Evolutionary conservation across 176 grass and related monocot species (phyloP).

Genomic region (Thinopyrum elongatum): DNA sequence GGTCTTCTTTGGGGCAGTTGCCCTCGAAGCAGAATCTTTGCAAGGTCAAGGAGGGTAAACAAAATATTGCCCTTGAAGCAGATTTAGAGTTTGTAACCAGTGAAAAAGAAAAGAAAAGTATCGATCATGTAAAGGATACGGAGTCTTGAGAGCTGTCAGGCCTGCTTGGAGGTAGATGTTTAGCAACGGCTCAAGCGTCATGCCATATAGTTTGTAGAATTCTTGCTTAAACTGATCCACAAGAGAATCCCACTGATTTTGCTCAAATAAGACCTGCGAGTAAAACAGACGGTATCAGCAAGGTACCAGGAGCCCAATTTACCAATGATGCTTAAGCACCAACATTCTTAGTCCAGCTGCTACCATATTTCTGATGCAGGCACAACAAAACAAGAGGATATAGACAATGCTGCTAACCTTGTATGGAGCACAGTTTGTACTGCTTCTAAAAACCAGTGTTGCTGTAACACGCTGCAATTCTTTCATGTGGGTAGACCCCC

Average conservation of each 20-base stretch:
- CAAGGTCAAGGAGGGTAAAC: slow-evolving; percentile 54
- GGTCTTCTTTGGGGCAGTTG: slow-evolving; percentile 87
- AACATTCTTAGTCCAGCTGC: not conserved
- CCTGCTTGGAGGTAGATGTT: slow-evolving; percentile 98
- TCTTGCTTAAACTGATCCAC: slow-evolving; percentile 93
- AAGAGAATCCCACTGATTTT: slow-evolving; percentile 68
- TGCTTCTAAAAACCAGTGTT: slow-evolving; percentile 80
- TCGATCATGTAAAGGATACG: slow-evolving; percentile 49
- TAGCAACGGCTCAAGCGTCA: slow-evolving; percentile 82
- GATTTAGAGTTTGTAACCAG: not conserved
- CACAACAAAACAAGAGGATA: slow-evolving; percentile 18
- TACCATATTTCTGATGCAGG: not conserved
- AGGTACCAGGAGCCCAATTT: not conserved
- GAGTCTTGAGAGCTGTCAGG: slow-evolving; percentile 91
- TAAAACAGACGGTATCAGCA: slow-evolving; percentile 5
- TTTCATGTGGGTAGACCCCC: slow-evolving; percentile 74
- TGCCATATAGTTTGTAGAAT: slow-evolving; percentile 88
- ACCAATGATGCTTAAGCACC: not conserved
- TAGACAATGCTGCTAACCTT: slow-evolving; percentile 53
- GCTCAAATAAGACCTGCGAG: slow-evolving; percentile 79
- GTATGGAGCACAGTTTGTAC: slow-evolving; percentile 68
- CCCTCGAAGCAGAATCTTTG: slow-evolving; percentile 73
- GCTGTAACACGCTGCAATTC: slow-evolving; percentile 83
- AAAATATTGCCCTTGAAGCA: not conserved
- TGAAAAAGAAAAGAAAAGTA: slow-evolving; percentile 26